A percentile compares a stretch with the other conserved stretches of the same genome.
Conservation (phyloP, 345 rosid species). For the Aegle marmelos region DNA sequence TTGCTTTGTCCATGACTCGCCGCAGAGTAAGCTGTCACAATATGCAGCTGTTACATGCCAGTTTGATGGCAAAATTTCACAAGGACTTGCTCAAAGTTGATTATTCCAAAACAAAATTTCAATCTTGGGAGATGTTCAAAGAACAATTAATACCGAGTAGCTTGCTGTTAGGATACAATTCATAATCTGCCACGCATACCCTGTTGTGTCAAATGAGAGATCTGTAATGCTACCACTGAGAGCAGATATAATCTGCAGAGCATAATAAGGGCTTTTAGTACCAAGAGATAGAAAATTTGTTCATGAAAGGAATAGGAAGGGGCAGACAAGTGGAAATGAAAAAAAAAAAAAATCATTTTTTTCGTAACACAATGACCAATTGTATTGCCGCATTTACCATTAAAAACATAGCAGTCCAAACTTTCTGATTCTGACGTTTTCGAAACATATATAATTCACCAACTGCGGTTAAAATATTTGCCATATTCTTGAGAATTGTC, state of each 20-base stretch:
- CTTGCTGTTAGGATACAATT: slow-evolving; percentile 88
- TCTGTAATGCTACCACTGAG: slow-evolving; percentile 80
- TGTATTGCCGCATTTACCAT: slow-evolving; percentile 47
- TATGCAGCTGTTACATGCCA: slow-evolving; percentile 13
- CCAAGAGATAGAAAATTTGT: not conserved
- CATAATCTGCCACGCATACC: slow-evolving; percentile 75
- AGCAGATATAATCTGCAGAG: slow-evolving; percentile 79
- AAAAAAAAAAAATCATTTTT: no score
- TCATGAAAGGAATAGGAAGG: not conserved
- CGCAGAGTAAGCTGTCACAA: slow-evolving; percentile 70
- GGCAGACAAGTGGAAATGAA: not conserved
- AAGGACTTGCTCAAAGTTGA: slow-evolving; percentile 4
- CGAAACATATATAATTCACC: slow-evolving; percentile 85
- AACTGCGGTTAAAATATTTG: slow-evolving; percentile 83
- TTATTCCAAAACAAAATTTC: slow-evolving; percentile 1
- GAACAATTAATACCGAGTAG: slow-evolving; percentile 58
- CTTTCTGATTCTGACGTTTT: slow-evolving; percentile 83
- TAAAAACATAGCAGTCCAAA: slow-evolving; percentile 90
- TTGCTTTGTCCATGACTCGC: slow-evolving; percentile 84
- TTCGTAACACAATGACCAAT: no score
- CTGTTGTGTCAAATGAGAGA: slow-evolving; percentile 69
- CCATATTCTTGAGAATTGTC: slow-evolving; percentile 88
- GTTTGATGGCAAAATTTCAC: not conserved
- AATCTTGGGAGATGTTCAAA: not conserved
- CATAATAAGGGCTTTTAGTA: not conserved